Percentiles rank a stretch among this genome's conserved stretches.
Conservation (phyloP, 1,139 yeast species). For the Hansenula lynferdii region DNA sequence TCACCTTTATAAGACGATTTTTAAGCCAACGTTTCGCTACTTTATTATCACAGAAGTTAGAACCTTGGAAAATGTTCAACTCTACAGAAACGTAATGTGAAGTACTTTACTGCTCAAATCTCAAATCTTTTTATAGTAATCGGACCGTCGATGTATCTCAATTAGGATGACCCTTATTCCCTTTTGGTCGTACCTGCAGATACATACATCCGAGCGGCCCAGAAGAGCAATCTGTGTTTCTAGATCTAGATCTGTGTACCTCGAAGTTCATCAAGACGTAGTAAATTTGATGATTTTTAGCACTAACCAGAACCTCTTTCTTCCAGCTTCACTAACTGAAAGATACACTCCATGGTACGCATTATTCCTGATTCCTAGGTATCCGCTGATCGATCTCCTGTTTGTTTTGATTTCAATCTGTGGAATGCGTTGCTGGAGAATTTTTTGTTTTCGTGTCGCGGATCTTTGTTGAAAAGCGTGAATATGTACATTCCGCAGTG, state of each 20-base stretch:
- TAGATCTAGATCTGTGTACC: neutral
- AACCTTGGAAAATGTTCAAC: too few relatives aligned
- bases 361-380: too few relatives aligned
- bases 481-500: neutral
- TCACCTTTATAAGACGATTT: too few relatives aligned
- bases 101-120: too few relatives aligned
- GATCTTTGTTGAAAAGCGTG: neutral
- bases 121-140: too few relatives aligned
- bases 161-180: neutral
- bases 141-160: too few relatives aligned
- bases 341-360: too few relatives aligned
- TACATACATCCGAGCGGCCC: neutral
- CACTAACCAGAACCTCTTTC: too few relatives aligned
- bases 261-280: neutral
- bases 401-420: neutral
- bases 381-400: neutral
- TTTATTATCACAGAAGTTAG: too few relatives aligned
- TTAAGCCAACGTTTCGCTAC: too few relatives aligned
- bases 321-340: neutral
- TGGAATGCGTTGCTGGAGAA: neutral
- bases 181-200: slow-evolving; percentile 1
- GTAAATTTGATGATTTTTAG: neutral
- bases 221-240: neutral
- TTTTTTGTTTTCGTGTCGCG: slow-evolving; percentile 1
- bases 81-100: too few relatives aligned